A percentile compares a stretch with the other conserved stretches of the same genome.
phyloP scores from a whole-genome alignment of 1,139 yeast genomes.

The Hyphopichia burtonii region DNA sequence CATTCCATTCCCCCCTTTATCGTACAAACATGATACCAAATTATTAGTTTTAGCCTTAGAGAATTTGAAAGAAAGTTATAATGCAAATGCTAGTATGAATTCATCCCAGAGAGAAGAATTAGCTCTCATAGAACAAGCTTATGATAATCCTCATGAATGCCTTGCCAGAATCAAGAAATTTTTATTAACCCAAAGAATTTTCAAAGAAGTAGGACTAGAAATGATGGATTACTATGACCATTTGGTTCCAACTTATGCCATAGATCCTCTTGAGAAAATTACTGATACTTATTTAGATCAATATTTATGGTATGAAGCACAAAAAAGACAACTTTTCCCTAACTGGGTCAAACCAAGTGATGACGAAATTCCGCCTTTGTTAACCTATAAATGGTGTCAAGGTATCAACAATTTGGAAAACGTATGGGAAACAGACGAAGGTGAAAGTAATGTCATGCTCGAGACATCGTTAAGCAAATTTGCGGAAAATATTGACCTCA shows the following conservation, averaged over 20 bases:
- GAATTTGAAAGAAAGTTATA: conserved; percentile 77
- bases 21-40: conserved; percentile 92
- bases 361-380: conserved; percentile 86
- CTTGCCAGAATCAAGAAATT: conserved; percentile 80
- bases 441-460: conserved; percentile 80
- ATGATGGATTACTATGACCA: conserved; percentile 92
- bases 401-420: conserved; percentile 79
- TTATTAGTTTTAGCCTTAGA: conserved; percentile 86
- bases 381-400: conserved; percentile 93
- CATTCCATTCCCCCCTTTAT: conserved; percentile 90
- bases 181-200: conserved; percentile 83
- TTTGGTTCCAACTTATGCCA: conserved; percentile 78
- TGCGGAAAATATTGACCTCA: conserved; percentile 84
- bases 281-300: conserved; percentile 97
- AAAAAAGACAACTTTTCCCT: conserved; percentile 83
- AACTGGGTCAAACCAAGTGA: conserved; percentile 97
- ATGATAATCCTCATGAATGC: conserved; percentile 94
- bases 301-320: conserved; percentile 95
- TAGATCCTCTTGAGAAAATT: conserved; percentile 91
- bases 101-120: conserved; percentile 89
- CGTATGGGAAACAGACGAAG: conserved; percentile 77
- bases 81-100: conserved; percentile 81
- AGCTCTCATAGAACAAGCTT: conserved; percentile 92
- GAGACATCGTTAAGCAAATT: conserved; percentile 71
- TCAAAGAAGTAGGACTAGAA: conserved; percentile 83